Evolutionary conservation across 306 rosid genomes (phyloP).

Genomic region (Acacia crassicarpa): DNA sequence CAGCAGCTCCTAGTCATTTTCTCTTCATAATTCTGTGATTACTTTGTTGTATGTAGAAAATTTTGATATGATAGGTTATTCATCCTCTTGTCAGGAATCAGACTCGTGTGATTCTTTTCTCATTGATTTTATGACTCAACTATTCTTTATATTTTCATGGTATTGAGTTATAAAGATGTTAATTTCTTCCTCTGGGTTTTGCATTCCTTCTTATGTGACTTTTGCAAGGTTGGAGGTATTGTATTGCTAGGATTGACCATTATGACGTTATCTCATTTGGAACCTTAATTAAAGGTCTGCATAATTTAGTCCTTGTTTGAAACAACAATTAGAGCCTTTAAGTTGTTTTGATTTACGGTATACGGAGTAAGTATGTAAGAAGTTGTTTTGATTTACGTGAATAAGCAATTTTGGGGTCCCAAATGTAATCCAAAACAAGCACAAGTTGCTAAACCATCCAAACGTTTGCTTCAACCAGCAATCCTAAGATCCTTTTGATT

Average conservation of each 20-base stretch:
- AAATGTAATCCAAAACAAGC: too few relatives aligned
- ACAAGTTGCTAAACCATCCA: neutral
- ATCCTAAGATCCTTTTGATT: neutral
- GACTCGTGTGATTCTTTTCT: neutral
- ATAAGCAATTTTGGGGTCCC: too few relatives aligned
- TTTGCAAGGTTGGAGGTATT: neutral
- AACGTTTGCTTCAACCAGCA: neutral
- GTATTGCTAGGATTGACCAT: neutral
- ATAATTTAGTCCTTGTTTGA: too few relatives aligned
- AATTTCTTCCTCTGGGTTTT: neutral
- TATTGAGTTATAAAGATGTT: neutral
- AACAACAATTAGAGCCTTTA: too few relatives aligned
- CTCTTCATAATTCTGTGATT: neutral
- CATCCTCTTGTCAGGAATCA: constrained; percentile 4
- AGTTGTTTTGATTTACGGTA: too few relatives aligned
- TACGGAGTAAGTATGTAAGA: too few relatives aligned
- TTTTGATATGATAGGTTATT: constrained; percentile 18
- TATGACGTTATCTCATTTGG: neutral
- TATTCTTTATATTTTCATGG: constrained; percentile 2
- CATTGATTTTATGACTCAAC: constrained; percentile 16
- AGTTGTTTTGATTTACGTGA: too few relatives aligned
- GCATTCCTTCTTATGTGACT: neutral
- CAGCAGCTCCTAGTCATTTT: neutral
- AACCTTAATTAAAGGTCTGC: neutral
- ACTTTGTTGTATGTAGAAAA: constrained; percentile 25